Base-by-base conservation (phyloP, 257 asterid genomes). In the Rehmannia glutinosa region DNA sequence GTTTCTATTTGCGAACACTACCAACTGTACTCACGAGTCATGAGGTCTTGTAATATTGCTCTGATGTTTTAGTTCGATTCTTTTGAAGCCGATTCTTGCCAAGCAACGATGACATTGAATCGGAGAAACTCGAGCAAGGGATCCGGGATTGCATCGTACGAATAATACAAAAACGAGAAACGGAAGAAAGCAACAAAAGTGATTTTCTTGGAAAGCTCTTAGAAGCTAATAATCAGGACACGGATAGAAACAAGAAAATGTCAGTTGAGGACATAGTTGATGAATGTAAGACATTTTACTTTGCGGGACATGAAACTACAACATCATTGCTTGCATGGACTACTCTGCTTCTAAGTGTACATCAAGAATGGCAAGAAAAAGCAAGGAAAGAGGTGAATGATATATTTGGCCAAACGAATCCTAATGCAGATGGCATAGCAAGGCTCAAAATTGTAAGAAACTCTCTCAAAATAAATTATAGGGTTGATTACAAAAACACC, bases 291-390 rank as follows among this genome's bases (percentile, higher is more conserved):
- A 82, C 92, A 36, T 76, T 89, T 77, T 84, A 89, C 68, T 86
- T 86, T 8, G 95, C 95, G 1, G 96, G 96, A 15, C 95, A 89
- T 2, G 96, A 89, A 73, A 90, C 97, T 1, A 74, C 95, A 1
- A 72, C 86, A 5, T 70, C 86, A 0, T 61, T 83, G 59, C 88
- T 90, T 17, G 66, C 78, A 23, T 90, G 97, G 97, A 81, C 85
- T 3, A 50, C 80, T 43, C 72, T 90, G 73, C 93, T 90, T 25
- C 71, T 87, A 6, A 53, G 88, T 15, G 30, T 76, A 27, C 72
- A 90, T 64, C 76, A 75, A 45, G 87, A 87, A 2, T 90, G 97
- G 96, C 96, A 87, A 59, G 84, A 82, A 8, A 81, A 35, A 62
- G 97, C 89, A 38, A 84, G 97, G 54, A 42, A 81, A 53, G 96